Evolutionary conservation across 768 basidiomycete species (phyloP), one percentile per base, ranked within the genome.

Genomic region (Sarcomyxa edulis): DNA sequence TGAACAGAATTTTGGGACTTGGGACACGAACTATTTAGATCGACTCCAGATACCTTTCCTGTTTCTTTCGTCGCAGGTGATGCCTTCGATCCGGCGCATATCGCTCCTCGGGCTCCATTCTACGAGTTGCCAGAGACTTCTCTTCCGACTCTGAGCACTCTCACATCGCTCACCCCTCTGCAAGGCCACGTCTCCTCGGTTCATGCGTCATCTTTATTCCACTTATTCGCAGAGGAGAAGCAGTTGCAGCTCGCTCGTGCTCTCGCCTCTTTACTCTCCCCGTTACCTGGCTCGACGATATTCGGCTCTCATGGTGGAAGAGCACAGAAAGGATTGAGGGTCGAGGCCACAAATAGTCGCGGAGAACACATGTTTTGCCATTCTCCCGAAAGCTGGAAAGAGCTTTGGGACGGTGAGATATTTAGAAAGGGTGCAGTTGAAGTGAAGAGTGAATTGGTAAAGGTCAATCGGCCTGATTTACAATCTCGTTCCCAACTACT

Each of bases 1-100:
- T n/a, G n/a, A n/a, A 7, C n/a, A 81, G 80, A 59, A 7, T 76
- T 77, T 44, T 83, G 79, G 80, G 64, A 74, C 4, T 61, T 71
- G 4, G 81, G 81, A 1, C 79, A 84, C 44, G 61, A 72, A 29
- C 61, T 84, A 11, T 85, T 81, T 59, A 66, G 54, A 35, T 66
- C 72, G 3, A 74, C 63, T 0, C 67, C 71, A 0, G 58, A 68
- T 26, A 63, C 68, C 0, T 82, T 77, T 54, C 73, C 76, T 2
- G 74, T 65, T 0, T 53, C 60, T 0, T 84, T 84, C 50, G 37
- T 84, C 11, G 55, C 64, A 9, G 82, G 81, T 1, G 69, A 84
- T 43, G 63, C 56, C 0, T 70, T 84, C 32, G 66, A 79, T 42
- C 55, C 67, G 6, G 41, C 46, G 3, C 59, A 72, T 35, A 62